Evolutionary conservation across 1,139 yeast species (phyloP), one percentile per base, ranked within the genome.

Genomic region (Debaryomyces udenii): DNA sequence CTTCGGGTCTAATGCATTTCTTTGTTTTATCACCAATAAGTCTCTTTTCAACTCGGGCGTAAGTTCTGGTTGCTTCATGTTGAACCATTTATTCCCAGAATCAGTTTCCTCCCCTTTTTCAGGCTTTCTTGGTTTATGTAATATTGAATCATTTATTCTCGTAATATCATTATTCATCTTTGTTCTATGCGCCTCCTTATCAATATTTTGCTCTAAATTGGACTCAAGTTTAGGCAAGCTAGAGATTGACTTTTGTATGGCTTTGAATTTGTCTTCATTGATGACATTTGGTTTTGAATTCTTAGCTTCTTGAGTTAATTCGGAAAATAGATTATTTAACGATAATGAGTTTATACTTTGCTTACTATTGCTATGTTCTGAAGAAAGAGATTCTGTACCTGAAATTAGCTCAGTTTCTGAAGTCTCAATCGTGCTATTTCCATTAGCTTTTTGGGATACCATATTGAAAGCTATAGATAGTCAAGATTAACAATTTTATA

Each of bases 1-100:
- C 64, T 93, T 93, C 4, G 98, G 98, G 59, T 93, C 99, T 49
- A 93, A 74, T 14, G 93, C 96, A 47, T 86, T 83, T 64, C 99
- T 81, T 70, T 91, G 88, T 56, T 88, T 84, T 43, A 93, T 73
- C 24, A 93, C 68, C 57, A 81, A 73, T 53, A 94, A 62, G 61
- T 93, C 98, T 45, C 96, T 74, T 56, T 85, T 86, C 24, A 87
- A 60, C 35, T 76, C 77, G 2, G 85, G 80, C 0, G 96, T 87
- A 49, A 90, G 64, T 52, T 88, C 96, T 2, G 87, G 83, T 49
- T 81, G 83, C 34, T 88, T 87, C 79, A 93, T 76, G 45, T 83
- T 75, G 59, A 90, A 93, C 98, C 98, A 93, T 47, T 82, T 70
- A 27, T 68, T 62, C 1, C 84, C 86, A 3, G 86, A 56, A 34